Base-by-base conservation (phyloP, 371 early-diverging fungal species). In the Mortierella sp. region DNA sequence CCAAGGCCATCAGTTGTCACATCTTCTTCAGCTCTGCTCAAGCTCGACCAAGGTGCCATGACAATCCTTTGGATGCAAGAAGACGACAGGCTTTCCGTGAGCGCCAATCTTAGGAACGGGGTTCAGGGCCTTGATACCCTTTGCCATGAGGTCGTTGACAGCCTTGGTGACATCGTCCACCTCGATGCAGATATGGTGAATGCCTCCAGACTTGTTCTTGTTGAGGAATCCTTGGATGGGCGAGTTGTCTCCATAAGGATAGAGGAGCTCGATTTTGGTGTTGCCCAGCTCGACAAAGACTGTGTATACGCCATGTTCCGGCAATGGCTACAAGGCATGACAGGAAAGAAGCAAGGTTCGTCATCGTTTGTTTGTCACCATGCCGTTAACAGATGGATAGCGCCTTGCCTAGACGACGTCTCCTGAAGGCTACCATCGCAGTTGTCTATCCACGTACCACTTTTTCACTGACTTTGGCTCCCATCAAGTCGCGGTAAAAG, bases 41-140 rank as follows among this genome's bases (percentile, higher is more conserved):
- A 92, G 80, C 78, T 92, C 92, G 16, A 92, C 88, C 66, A 94
- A 81, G 4, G 92, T 90, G 12, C 93, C 93, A 59, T 90, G 88
- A 53, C 92, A 92, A 68, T 92, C 92, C 73, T 92, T 92, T 47
- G 94, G 94, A 61, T 93, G 93, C 63, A 93, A 71, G 50, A 93
- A 93, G 40, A 92, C 87, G 17, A 92, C 93, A 1, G 90, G 92
- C 62, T 90, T 86, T 8, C 88, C 87, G 60, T 92, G 93, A 3
- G 92, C 93, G n/a, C 94, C 93, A 59, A 91, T 92, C 80, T 92
- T 92, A 49, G 92, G 92, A 74, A 89, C 79, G 21, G 81, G 82
- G 63, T 81, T 86, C 21, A 93, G 79, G 44, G 85, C 67, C 48
- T 92, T 83, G 49, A 94, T 80, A 13, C 86, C 84, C 63, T 86